Percentiles rank a stretch among this genome's conserved stretches.
phyloP scores from a whole-genome alignment of 2,329 filamentous ascomycete genomes.

The Fusarium mangiferae region DNA sequence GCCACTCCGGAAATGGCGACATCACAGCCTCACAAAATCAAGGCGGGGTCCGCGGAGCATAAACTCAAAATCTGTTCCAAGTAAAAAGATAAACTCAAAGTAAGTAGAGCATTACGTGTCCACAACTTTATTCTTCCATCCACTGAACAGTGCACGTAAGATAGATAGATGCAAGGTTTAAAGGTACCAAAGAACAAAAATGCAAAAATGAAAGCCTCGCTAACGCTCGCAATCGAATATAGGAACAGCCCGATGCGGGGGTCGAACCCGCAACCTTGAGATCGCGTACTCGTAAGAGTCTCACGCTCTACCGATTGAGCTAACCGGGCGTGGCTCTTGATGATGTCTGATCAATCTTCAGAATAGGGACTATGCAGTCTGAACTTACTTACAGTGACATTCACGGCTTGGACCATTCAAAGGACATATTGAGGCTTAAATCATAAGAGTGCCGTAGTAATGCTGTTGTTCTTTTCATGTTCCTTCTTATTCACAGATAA shows the following conservation, averaged over 20 bases:
- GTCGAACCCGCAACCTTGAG: conserved; percentile 68
- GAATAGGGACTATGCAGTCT: rapidly evolving
- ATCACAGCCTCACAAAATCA: not conserved
- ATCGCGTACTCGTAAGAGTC: conserved; percentile 66
- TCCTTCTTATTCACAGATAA: rapidly evolving
- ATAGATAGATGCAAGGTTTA: not conserved
- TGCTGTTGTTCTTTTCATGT: rapidly evolving
- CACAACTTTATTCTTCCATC: not conserved
- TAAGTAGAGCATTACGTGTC: not conserved
- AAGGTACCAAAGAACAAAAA: rapidly evolving
- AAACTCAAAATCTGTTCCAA: not conserved
- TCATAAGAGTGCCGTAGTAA: too few relatives aligned
- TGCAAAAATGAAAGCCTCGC: conserved; percentile 12
- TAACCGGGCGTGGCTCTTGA: conserved; percentile 48
- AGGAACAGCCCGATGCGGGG: conserved; percentile 56
- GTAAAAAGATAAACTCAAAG: not conserved
- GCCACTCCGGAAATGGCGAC: not conserved
- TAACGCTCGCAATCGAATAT: conserved; percentile 36
- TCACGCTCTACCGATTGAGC: conserved; percentile 69
- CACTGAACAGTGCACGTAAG: rapidly evolving
- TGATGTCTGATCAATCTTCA: rapidly evolving
- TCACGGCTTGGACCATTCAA: not conserved
- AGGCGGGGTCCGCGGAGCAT: not conserved
- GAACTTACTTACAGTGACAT: rapidly evolving
- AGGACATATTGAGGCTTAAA: rapidly evolving